Evolutionary conservation across 192 early-diverging fungal species (phyloP), one percentile per base, ranked within the genome.

Genomic region (Anaeromyces robustus): DNA sequence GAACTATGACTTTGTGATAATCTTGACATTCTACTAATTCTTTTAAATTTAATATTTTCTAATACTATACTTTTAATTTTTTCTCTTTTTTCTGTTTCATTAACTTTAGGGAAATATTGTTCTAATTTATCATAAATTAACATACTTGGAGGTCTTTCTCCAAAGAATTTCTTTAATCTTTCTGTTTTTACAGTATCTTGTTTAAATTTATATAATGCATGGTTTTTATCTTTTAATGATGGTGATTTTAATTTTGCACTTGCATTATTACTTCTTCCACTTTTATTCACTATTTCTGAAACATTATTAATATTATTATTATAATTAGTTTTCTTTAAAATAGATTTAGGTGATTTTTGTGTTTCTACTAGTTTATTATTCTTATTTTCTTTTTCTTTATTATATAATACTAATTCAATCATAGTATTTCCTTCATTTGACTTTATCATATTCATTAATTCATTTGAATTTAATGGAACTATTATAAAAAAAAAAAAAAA

Each of bases 61-160:
- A n/a, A 9, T 22, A 68, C 52, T 28, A 68, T 68, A 68, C 52
- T 68, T 9, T 68, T 68, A 68, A 68, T 68, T n/a, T 68, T 68
- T 68, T 68, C 52, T 28, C 52, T 68, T 68, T 68, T 68, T 9
- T 1, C n/a, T n/a, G n/a, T 68, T 68, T 68, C 29, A 82, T 80
- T 30, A 29, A 31, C 80, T 37, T 92, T 93, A 4, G 97, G 96
- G 84, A 99, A 99, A 85, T 94, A 99, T 81, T 95, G 92, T 78
- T 92, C 89, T 41, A 99, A 88, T 81, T 97, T 94, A 81, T 93
- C 93, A 30, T 93, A 94, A 84, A 99, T 97, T 52, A 94, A 87
- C 85, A 97, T 96, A 17, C 95, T 94, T 0, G 94, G 94, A 16
- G 97, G 97, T 16, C 97, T 92, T 84, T 98, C 96, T 34, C 95